Percentiles rank a stretch among this genome's conserved stretches.
Conservation (phyloP, 371 early-diverging fungal species). For the Rhizopus arrhizus region DNA sequence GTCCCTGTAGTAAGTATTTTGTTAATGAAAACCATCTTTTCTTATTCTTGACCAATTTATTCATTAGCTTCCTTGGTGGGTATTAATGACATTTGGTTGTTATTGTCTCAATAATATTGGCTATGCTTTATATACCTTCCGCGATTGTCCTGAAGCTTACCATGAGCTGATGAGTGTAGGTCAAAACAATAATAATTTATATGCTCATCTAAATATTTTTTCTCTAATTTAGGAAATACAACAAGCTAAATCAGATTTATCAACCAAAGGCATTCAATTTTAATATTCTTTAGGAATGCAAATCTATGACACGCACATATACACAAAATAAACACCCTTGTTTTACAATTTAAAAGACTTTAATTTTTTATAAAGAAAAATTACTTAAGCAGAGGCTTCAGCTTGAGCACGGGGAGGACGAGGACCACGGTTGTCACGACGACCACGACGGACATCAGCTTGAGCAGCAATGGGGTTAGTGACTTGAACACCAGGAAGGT, state of each 20-base stretch:
- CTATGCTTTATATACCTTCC: constrained; percentile 81
- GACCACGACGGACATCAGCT: constrained; percentile 32
- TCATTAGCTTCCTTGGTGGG: constrained; percentile 80
- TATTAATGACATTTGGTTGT: constrained; percentile 78
- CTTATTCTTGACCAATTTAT: not conserved
- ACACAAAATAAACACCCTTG: constrained; percentile 62
- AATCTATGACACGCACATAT: constrained; percentile 26
- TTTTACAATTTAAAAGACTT: not conserved
- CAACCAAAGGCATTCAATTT: not conserved
- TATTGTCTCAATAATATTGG: constrained; percentile 86
- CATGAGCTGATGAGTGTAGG: constrained; percentile 75
- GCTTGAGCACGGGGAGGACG: constrained; percentile 17
- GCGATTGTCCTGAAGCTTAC: constrained; percentile 89
- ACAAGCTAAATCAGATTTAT: constrained; percentile 11
- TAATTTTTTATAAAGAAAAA: constrained; percentile 7
- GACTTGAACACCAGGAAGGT: constrained; percentile 73
- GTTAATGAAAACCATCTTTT: not conserved
- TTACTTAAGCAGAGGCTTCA: constrained; percentile 14
- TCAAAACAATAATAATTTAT: not conserved
- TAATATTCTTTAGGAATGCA: too few relatives aligned
- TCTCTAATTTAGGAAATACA: constrained; percentile 17
- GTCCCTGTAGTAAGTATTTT: constrained; percentile 57
- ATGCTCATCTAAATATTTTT: not conserved
- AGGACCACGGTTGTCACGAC: constrained; percentile 31
- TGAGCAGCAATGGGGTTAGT: constrained; percentile 37